A percentile compares a stretch with the other conserved stretches of the same genome.
These are phyloP conservation scores for Boletus speciosus DNA, from an alignment of 768 basidiomycete species.

Conservation along the genomic window DNA sequence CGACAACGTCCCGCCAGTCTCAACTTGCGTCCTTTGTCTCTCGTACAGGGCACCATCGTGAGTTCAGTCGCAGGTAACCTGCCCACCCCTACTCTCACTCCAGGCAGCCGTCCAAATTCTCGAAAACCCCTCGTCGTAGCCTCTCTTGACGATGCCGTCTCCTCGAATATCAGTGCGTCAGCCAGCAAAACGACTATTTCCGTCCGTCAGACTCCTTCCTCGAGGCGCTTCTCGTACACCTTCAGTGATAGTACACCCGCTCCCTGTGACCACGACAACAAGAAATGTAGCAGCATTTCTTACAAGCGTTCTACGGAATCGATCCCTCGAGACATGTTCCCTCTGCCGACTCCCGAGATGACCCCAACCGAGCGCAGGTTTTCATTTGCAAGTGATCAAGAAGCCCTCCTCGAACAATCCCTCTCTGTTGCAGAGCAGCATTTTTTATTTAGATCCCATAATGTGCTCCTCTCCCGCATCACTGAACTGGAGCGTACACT, in stretches of 20 bases:
- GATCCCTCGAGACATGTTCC: constrained; percentile 36
- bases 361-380: constrained; percentile 58
- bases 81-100: constrained; percentile 54
- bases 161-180: constrained; percentile 11
- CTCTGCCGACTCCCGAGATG: constrained; percentile 70
- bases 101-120: constrained; percentile 42
- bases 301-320: constrained; percentile 54
- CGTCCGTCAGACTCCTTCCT: constrained; percentile 13
- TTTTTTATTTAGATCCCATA: constrained; percentile 84
- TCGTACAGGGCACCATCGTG: constrained; percentile 52
- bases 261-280: constrained; percentile 31
- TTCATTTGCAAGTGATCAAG: constrained; percentile 29
- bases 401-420: constrained; percentile 36
- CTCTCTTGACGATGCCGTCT: constrained; percentile 23
- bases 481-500: constrained; percentile 73
- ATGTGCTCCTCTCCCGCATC: constrained; percentile 77
- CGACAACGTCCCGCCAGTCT: constrained; percentile 66
- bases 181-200: neutral
- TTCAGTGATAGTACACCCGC: constrained; percentile 23
- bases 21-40: constrained; percentile 68
- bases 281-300: constrained; percentile 67
- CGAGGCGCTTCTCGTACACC: constrained; percentile 27
- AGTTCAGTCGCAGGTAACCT: constrained; percentile 35
- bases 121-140: constrained; percentile 30
- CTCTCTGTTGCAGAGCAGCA: constrained; percentile 75